Conservation (phyloP, 2,329 filamentous ascomycete genomes). For the Colletotrichum salicis region DNA sequence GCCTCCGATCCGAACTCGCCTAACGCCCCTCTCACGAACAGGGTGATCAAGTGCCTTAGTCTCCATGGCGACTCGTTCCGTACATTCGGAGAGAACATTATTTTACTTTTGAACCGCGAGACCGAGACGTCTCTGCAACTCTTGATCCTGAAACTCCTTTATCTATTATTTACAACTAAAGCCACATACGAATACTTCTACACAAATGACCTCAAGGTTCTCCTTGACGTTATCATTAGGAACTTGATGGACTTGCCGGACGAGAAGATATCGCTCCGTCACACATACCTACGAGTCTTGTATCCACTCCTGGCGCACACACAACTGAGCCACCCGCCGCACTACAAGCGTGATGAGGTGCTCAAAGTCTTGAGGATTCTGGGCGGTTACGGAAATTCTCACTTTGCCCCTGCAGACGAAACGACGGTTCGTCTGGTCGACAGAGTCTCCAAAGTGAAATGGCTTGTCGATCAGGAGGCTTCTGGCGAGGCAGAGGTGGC, state of each 20-base stretch:
- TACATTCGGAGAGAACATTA: conserved; percentile 98
- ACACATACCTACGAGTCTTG: conserved; percentile 94
- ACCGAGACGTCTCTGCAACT: conserved; percentile 93
- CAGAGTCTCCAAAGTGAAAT: conserved; percentile 77
- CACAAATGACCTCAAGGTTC: conserved; percentile 93
- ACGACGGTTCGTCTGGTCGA: conserved; percentile 82
- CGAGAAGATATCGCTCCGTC: conserved; percentile 79
- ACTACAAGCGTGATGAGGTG: conserved; percentile 93
- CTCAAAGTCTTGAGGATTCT: conserved; percentile 79
- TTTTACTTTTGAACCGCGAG: conserved; percentile 92
- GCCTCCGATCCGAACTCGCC: conserved; percentile 52
- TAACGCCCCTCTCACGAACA: conserved; percentile 78
- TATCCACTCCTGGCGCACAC: conserved; percentile 92
- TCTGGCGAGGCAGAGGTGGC: conserved; percentile 59
- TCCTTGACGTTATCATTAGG: conserved; percentile 94
- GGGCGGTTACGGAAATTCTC: conserved; percentile 71
- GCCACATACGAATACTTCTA: conserved; percentile 98
- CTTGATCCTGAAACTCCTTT: conserved; percentile 94
- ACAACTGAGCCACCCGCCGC: conserved; percentile 84
- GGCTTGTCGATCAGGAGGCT: conserved; percentile 64
- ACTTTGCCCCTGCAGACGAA: conserved; percentile 84
- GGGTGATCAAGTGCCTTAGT: conserved; percentile 91
- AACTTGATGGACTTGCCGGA: conserved; percentile 96
- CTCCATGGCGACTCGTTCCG: conserved; percentile 83
- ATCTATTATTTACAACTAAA: conserved; percentile 91